These are phyloP conservation scores for Neonectria magnoliae DNA, from an alignment of 2,329 filamentous ascomycete species.

Conservation along the genomic window DNA sequence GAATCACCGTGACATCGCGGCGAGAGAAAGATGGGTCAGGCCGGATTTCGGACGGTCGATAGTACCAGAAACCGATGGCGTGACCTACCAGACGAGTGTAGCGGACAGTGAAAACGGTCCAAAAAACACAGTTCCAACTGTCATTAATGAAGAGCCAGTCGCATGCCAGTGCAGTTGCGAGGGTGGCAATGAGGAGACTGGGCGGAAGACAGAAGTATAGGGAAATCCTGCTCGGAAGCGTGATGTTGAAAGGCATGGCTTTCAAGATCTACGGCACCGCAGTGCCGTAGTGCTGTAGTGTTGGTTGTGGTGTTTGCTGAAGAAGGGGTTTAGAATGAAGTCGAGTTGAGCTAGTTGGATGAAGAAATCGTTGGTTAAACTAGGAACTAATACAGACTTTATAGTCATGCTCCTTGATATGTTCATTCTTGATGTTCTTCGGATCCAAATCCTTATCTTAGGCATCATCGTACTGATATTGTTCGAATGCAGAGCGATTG, in stretches of 20 bases:
- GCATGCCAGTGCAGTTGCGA: background rate
- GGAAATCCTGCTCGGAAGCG: background rate
- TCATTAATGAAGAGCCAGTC: constrained; percentile 30
- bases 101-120: constrained; percentile 48
- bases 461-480: background rate
- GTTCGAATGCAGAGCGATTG: background rate
- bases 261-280: background rate
- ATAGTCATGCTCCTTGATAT: background rate
- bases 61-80: constrained; percentile 52
- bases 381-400: background rate
- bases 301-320: background rate
- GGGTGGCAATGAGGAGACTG: constrained; percentile 5
- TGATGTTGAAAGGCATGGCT: background rate
- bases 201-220: constrained; percentile 15
- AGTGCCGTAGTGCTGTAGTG: background rate
- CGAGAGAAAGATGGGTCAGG: constrained; percentile 44
- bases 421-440: background rate
- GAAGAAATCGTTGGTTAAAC: background rate
- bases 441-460: background rate
- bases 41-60: constrained; percentile 46
- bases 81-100: constrained; percentile 59
- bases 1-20: constrained; percentile 59
- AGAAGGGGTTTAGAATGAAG: background rate
- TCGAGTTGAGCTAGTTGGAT: background rate
- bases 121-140: constrained; percentile 31